These are phyloP conservation scores for Nannochloris sp. DNA, from an alignment of 139 green algal genomes.

Conservation along the genomic window DNA sequence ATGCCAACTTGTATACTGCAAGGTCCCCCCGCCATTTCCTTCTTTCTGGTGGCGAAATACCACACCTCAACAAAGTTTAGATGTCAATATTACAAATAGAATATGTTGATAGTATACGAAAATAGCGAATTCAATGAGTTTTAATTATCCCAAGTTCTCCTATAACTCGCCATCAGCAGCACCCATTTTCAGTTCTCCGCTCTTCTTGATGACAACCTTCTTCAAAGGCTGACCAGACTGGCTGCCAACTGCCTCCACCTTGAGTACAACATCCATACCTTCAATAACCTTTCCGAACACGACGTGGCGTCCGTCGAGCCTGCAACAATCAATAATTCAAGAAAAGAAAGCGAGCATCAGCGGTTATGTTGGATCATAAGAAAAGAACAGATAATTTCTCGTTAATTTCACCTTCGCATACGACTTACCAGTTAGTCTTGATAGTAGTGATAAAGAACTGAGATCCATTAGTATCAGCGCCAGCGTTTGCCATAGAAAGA, in stretches of 20 bases:
- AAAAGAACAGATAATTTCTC: background rate
- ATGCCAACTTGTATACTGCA: no score
- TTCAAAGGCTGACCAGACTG: constrained; percentile 63
- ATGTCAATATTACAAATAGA: no score
- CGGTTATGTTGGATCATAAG: background rate
- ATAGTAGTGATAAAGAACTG: constrained; percentile 70
- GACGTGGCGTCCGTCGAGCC: constrained; percentile 72
- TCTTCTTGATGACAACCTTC: constrained; percentile 70
- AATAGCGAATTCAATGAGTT: no score
- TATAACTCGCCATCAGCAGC: no score
- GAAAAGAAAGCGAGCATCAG: constrained; percentile 50
- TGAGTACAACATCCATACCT: constrained; percentile 90
- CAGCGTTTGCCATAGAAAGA: constrained; percentile 68
- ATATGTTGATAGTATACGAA: no score
- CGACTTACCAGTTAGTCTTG: constrained; percentile 6
- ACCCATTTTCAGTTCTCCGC: constrained; percentile 47
- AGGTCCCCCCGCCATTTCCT: no score
- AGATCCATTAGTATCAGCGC: constrained; percentile 63
- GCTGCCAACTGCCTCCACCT: constrained; percentile 78
- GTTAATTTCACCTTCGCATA: background rate
- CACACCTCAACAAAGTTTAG: no score
- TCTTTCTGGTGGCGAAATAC: no score
- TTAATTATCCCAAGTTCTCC: no score
- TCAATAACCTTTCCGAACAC: constrained; percentile 94
- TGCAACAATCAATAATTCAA: no score